Base-by-base conservation (phyloP, 768 basidiomycete species). In the Chiua virens region DNA sequence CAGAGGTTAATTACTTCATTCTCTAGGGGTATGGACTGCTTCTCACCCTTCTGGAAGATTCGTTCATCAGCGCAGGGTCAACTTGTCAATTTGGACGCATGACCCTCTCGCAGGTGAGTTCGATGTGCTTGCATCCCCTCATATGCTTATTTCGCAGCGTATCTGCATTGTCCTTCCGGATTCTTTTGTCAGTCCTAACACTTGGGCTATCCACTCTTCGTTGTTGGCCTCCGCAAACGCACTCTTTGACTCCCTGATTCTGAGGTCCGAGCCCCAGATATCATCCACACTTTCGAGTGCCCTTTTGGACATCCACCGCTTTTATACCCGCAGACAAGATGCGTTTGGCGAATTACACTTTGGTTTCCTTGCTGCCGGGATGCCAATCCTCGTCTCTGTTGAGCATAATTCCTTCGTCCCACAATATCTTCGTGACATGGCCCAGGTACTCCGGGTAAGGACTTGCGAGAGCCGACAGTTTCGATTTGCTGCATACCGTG, bases 401-500 rank as follows among this genome's bases (percentile, higher is more conserved):
- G 90, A 92, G 67, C 78, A 81, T 45, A 87, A 85, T 54, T 49
- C 62, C 8, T 63, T 75, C 45, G 64, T 91, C 32, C 72, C 81
- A 0, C 73, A 75, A 43, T 69, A 75, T 13, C 69, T 87, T 7
- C 77, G 83, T 17, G 58, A 62, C 5, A 75, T 78, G 22, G 76
- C 78, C 9, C 73, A 71, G 39, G 69, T 70, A 17, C 75, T 92
- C 44, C 81, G 88, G 9, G 71, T 75, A 47, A 70, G 71, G 5
- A 73, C 89, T 8, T 90, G 86, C 59, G 76, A 80, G 52, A 77
- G 79, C 44, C 71, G 74, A 22, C 79, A 81, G n/a, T 91, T 92
- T 66, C 81, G 87, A 6, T 82, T 83, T 60, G 88, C 84, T 1
- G 85, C 86, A 28, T 89, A 87, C 58, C 79, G 85, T 11, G 87